Evolutionary conservation across 495 filamentous ascomycete species (phyloP), one percentile per base, ranked within the genome.

Genomic region (Penicillium silybi): DNA sequence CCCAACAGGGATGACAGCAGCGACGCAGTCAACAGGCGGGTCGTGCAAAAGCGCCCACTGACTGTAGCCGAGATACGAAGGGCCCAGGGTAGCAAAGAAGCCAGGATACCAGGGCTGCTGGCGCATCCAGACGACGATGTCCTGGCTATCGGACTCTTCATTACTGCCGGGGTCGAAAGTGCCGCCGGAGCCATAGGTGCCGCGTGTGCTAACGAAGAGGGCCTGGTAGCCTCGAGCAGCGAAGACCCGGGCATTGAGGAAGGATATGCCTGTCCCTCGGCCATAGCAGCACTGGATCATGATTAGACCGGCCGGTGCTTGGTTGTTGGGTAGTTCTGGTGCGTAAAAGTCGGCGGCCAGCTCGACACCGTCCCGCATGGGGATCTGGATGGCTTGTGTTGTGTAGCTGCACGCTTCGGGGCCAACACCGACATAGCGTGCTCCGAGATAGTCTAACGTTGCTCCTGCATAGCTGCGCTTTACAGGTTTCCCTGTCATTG

Each of bases 21-120:
- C 66, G n/a, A 58, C 50, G 13, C 61, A 53, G 44, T 69, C 66
- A 6, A 46, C 44, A 9, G 62, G 64, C 5, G 61, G 64, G 26
- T 65, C 51, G 7, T 46, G 45, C 4, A 69, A 57, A 11, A 69
- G 46, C 13, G 66, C 66, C 64, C 62, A 69, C 46, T 69, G 66
- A 32, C 55, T 56, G 26, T 59, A 69, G 15, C 62, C 64, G 4
- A 67, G 49, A 56, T 67, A 69, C n/a, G 61, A 65, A 6, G 57
- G 34, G 1, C 66, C 66, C 18, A 67, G 18, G 1, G 62, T 66
- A 13, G 62, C 66, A 48, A 69, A 69, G 5, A 58, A 58, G 17
- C 66, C 66, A 7, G 61, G 58, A 50, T 69, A 69, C 66, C 64
- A 67, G 16, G 64, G 34, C 46, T 69, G 66, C 44, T 61, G 52